Evolutionary conservation across 257 asterid species (phyloP), one percentile per base, ranked within the genome.

Genomic region (Nicotiana paniculata): DNA sequence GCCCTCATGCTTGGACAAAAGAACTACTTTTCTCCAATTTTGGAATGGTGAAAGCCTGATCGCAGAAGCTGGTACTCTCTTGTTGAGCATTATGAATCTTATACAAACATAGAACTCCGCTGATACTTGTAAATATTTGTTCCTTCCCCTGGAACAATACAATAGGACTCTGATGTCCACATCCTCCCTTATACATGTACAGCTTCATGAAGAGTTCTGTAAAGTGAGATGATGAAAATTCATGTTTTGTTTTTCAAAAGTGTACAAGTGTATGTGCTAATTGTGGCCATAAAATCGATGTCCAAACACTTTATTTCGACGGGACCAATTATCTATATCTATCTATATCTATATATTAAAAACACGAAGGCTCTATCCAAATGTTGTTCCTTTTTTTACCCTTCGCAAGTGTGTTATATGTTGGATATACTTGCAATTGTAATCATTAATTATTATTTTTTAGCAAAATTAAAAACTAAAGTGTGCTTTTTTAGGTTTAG

Each of bases 121-220:
- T 26, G 63, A 75, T 75, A 26, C 26, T 43, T 74, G 80, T 74
- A 74, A 24, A 75, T 75, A 26, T 75, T 5, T 51, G 80, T 75
- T 75, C 62, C 37, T 48, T 74, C 24, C 12, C 15, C 7, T 7
- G 62, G 79, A 48, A 48, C 79, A 48, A 26, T 48, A 75, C 59
- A 28, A 8, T 51, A 59, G 80, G 63, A 51, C 28, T 75, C 26
- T 51, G 9, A 26, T 26, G 80, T 51, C 63, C 80, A 75, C 13
- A 26, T 75, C 51, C 80, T 75, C 46, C 30, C 77, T 53, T 74
- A 83, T 83, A 83, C 86, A 16, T 75, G 86, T 83, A 80, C 62
- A 85, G 83, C 83, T 74, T 54, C 82, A 68, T 74, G 30, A 39
- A 46, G 51, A 9, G 72, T 51, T 26, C 51, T 84, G 86, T 79